These are phyloP conservation scores for Trichoderma simmonsii DNA, from an alignment of 2,329 filamentous ascomycete genomes.

Conservation along the genomic window DNA sequence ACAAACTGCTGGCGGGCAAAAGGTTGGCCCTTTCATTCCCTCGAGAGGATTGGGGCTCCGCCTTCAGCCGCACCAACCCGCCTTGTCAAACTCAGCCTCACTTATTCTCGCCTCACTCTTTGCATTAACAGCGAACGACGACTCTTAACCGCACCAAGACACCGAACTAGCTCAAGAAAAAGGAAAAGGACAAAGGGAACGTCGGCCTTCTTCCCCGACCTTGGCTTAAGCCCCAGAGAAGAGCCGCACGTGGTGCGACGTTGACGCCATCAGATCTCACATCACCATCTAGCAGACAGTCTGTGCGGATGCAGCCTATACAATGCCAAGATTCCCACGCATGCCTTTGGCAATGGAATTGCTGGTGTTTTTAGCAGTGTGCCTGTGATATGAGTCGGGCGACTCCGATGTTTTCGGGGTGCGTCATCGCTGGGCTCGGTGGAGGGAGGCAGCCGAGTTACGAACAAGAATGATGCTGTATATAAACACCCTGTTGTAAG, in stretches of 20 bases:
- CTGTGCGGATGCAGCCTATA: not conserved
- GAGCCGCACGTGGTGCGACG: not conserved
- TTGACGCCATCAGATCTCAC: not conserved
- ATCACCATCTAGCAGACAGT: not conserved
- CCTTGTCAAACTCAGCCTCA: not conserved
- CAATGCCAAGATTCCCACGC: not conserved
- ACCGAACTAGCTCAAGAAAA: not conserved
- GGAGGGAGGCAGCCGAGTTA: not conserved
- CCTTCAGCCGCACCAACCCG: conserved; percentile 10
- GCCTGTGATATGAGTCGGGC: not conserved
- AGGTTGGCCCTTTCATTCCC: not conserved
- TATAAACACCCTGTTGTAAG: not conserved
- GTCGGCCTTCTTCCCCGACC: not conserved
- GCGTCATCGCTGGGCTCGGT: not conserved
- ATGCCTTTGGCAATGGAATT: not conserved
- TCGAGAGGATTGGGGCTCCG: not conserved
- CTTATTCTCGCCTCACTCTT: conserved; percentile 1
- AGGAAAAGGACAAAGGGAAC: not conserved
- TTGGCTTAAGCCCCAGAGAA: not conserved
- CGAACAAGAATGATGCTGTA: not conserved
- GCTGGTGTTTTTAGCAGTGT: not conserved
- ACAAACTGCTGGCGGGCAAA: not conserved
- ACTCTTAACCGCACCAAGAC: conserved; percentile 5
- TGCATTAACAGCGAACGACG: not conserved
- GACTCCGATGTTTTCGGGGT: not conserved